These are phyloP conservation scores for Ocimum tenuiflorum DNA, from an alignment of 257 asterid species.

Conservation along the genomic window DNA sequence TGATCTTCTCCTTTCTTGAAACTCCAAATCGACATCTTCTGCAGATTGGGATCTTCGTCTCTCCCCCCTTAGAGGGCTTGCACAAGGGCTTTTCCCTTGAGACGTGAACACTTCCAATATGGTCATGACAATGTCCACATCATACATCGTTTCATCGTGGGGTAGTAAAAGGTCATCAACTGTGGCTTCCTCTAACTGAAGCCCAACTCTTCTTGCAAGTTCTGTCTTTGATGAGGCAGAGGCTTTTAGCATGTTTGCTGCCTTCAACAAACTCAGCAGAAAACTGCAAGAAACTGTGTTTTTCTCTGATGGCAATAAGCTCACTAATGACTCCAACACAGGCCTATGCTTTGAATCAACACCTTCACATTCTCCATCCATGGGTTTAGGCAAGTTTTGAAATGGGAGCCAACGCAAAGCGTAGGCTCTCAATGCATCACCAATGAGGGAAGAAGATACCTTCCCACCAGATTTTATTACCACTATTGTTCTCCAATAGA, in stretches of 20 bases:
- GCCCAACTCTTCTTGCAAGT: conserved; percentile 55
- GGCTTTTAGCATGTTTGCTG: conserved; percentile 47
- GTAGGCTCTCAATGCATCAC: conserved; percentile 64
- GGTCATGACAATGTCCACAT: conserved; percentile 54
- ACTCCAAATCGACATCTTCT: conserved; percentile 52
- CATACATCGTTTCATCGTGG: conserved; percentile 25
- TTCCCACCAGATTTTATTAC: conserved; percentile 64
- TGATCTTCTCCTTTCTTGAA: conserved; percentile 72
- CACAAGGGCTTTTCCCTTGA: conserved; percentile 35
- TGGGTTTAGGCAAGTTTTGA: conserved; percentile 34
- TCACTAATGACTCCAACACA: conserved; percentile 59
- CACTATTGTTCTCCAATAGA: conserved; percentile 81
- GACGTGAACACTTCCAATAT: conserved; percentile 65
- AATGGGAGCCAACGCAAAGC: conserved; percentile 74
- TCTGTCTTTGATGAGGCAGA: conserved; percentile 63
- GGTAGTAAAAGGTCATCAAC: conserved; percentile 61
- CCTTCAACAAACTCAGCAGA: conserved; percentile 52
- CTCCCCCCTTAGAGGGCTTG: conserved; percentile 42
- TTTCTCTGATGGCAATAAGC: conserved; percentile 69
- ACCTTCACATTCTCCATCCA: conserved; percentile 9
- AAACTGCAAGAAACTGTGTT: conserved; percentile 71
- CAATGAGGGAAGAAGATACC: conserved; percentile 48
- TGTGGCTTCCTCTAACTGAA: conserved; percentile 76
- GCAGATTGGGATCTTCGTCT: conserved; percentile 82
- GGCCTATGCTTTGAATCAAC: conserved; percentile 36